Evolutionary conservation across 169 alveolate genomes (phyloP).

Genomic region (Plasmodium gallinaceum): DNA sequence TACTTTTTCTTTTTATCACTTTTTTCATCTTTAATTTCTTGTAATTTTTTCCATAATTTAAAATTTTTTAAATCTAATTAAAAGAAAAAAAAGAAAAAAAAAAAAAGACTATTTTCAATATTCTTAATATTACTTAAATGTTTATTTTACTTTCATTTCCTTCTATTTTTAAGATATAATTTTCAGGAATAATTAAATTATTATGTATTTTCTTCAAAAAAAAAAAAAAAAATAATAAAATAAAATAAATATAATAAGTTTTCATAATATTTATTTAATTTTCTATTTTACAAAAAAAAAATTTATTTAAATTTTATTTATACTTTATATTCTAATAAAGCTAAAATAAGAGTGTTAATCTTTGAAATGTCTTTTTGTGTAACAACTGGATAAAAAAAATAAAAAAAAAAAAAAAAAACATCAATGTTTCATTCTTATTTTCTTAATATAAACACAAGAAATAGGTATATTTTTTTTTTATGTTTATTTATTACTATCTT

Average conservation of each 20-base stretch:
- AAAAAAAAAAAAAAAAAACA: not conserved
- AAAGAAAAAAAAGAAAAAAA: not conserved
- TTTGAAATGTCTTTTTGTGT: slow-evolving; percentile 68
- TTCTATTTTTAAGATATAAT: slow-evolving; percentile 35
- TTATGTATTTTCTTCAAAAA: slow-evolving; percentile 44
- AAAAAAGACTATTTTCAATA: not conserved
- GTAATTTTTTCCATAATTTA: slow-evolving; percentile 66
- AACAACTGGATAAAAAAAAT: slow-evolving; percentile 26
- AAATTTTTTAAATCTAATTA: slow-evolving; percentile 43
- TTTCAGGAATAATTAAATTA: slow-evolving; percentile 46
- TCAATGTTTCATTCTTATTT: not conserved
- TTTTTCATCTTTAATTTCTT: slow-evolving; percentile 63
- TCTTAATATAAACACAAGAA: not conserved
- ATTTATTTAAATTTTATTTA: not conserved
- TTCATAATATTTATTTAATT: too few species aligned
- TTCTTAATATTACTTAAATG: not conserved
- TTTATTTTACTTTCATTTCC: slow-evolving; percentile 54
- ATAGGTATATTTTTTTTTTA: not conserved
- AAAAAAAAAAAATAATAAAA: not conserved
- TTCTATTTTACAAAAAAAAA: not conserved
- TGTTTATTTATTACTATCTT: slow-evolving; percentile 34
- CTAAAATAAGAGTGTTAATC: slow-evolving; percentile 50
- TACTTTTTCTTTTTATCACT: slow-evolving; percentile 60
- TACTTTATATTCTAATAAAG: slow-evolving; percentile 69
- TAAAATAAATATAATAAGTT: not conserved